Conservation (phyloP, 306 rosid species). For the Betula pendula region DNA sequence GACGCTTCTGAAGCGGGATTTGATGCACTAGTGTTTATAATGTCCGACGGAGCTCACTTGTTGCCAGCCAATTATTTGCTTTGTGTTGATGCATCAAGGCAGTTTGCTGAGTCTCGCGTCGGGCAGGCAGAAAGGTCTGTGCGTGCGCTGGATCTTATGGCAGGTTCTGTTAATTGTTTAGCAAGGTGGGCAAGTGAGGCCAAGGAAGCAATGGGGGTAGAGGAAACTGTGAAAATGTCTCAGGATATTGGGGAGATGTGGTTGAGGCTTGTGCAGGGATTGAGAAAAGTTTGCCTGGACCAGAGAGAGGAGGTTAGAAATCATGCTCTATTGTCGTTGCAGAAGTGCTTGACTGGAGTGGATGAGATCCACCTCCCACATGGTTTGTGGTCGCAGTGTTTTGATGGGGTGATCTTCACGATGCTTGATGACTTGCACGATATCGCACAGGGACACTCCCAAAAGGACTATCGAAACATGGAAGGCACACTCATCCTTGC, state of each 20-base stretch:
- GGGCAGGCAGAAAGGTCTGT: slow-evolving; percentile 91
- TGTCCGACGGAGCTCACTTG: slow-evolving; percentile 86
- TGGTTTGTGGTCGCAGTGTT: slow-evolving; percentile 75
- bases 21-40: slow-evolving; percentile 79
- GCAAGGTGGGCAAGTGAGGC: slow-evolving; percentile 69
- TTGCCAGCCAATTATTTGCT: slow-evolving; percentile 81
- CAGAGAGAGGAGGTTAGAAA: slow-evolving; percentile 98
- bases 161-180: slow-evolving; percentile 81
- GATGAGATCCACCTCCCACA: slow-evolving; percentile 67
- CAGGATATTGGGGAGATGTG: slow-evolving; percentile 97
- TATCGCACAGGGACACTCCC: slow-evolving; percentile 88
- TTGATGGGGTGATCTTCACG: slow-evolving; percentile 86
- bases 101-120: slow-evolving; percentile 96
- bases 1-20: slow-evolving; percentile 98
- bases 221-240: slow-evolving; percentile 62
- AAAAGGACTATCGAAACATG: slow-evolving; percentile 91
- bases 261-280: slow-evolving; percentile 85
- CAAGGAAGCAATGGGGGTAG: slow-evolving; percentile 67
- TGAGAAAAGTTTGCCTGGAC: slow-evolving; percentile 94
- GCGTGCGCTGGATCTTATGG: slow-evolving; percentile 83
- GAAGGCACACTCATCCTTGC: slow-evolving; percentile 90
- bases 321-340: slow-evolving; percentile 76
- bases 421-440: slow-evolving; percentile 94
- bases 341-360: slow-evolving; percentile 77
- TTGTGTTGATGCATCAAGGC: slow-evolving; percentile 82